Base-by-base conservation (phyloP, 2,329 filamentous ascomycete genomes). In the Phyllosticta citrichinensis region DNA sequence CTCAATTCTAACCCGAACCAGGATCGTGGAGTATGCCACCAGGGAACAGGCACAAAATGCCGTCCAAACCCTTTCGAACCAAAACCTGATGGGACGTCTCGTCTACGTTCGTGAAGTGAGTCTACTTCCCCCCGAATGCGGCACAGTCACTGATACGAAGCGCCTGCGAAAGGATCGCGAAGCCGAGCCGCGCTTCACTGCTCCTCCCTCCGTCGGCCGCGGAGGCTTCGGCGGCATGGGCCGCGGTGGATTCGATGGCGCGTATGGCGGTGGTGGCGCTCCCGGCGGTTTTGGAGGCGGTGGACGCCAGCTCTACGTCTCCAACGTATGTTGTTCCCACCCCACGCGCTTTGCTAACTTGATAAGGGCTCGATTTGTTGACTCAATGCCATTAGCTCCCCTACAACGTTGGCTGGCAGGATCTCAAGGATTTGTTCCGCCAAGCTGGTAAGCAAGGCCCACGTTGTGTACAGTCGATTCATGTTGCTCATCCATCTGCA, bases 1-100 rank as follows among this genome's bases (percentile, higher is more conserved):
- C 40, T n/a, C 24, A 14, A 58, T 62, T 3, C 74, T 81, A 65
- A 79, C 65, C 62, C 65, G 51, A 33, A 40, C 17, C 67, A 96
- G 91, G 82, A 99, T 99, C 90, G 94, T 99, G 87, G 94, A 99
- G 88, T 99, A 99, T 87, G 92, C 92, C 77, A 97, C 93, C 72
- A 90, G 92, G 86, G 94, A 99, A 74, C 91, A 99, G 88, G 94
- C 94, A 75, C 94, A 97, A 78, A 88, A 91, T 77, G 94, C 94
- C 73, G 94, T 99, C 80, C 87, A 89, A 77, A 94, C 91, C 74
- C 89, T 99, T 79, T 97, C 92, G 85, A 99, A 99, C 81, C 93
- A 97, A 79, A 97, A 95, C 76, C 82, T 99, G 64, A 97, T 97
- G 93, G 94, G 94, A 63, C 87, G 94, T 76, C 88, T 99, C 70